Conservation (phyloP, 345 rosid genomes). For the Linum tenue region DNA sequence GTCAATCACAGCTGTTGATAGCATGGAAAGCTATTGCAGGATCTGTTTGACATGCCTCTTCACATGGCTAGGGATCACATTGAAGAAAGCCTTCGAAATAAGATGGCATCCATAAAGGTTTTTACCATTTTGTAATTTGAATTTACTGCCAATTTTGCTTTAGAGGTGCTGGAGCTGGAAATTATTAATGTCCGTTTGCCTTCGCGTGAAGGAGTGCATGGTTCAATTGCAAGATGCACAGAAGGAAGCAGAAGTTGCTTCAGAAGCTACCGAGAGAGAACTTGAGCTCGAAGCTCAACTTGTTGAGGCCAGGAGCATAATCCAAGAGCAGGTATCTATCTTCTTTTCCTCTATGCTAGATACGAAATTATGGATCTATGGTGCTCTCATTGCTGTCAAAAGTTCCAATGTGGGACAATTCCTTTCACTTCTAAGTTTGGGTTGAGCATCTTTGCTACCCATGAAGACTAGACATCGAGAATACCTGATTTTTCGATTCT, state of each 20-base stretch:
- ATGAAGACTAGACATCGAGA: background rate
- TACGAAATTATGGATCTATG: background rate
- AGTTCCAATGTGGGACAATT: background rate
- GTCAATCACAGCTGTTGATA: background rate
- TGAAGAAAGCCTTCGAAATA: slow-evolving; percentile 83
- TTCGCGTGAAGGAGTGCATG: slow-evolving; percentile 54
- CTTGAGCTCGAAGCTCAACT: slow-evolving; percentile 99
- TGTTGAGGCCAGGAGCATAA: slow-evolving; percentile 95
- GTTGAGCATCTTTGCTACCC: background rate
- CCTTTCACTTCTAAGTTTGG: background rate
- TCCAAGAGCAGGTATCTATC: slow-evolving; percentile 87
- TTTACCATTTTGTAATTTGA: background rate
- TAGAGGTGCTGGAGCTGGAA: background rate
- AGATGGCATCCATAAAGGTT: slow-evolving; percentile 94
- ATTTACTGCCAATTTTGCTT: background rate
- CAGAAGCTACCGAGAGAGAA: slow-evolving; percentile 93
- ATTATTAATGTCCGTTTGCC: background rate
- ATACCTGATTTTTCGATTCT: background rate
- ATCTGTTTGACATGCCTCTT: slow-evolving; percentile 82
- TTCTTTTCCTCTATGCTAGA: slow-evolving; percentile 5
- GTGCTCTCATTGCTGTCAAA: background rate
- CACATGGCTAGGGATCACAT: slow-evolving; percentile 95
- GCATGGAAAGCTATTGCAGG: slow-evolving; percentile 33
- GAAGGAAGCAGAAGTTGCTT: slow-evolving; percentile 75
- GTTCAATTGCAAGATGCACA: slow-evolving; percentile 87